Conservation (phyloP, 345 rosid species). For the Bretschneidera sinensis region DNA sequence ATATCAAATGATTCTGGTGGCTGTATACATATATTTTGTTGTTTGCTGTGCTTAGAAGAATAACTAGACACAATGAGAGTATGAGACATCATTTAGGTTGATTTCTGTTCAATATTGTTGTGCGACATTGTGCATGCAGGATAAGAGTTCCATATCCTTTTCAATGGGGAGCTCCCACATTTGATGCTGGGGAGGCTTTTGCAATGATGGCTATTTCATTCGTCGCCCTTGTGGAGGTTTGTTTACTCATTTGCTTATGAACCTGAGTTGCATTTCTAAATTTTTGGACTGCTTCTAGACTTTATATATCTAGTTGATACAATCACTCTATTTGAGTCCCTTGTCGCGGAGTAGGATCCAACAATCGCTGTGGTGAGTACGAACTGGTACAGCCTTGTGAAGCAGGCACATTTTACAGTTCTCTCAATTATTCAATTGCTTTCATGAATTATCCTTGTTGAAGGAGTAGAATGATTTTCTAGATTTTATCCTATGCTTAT, state of each 20-base stretch:
- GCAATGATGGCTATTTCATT: slow-evolving; percentile 96
- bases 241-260: slow-evolving; percentile 9
- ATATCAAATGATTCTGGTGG: not conserved
- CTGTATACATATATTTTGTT: slow-evolving; percentile 1
- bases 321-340: too few relatives aligned
- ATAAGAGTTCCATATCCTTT: slow-evolving; percentile 95
- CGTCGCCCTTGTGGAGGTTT: slow-evolving; percentile 87
- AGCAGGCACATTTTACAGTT: too few relatives aligned
- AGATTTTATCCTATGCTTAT: too few relatives aligned
- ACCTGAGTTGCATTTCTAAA: not conserved
- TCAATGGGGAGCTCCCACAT: slow-evolving; percentile 98
- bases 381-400: not conserved
- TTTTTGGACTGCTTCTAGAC: too few relatives aligned
- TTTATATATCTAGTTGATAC: not conserved
- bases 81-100: not conserved
- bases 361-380: not conserved
- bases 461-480: too few relatives aligned
- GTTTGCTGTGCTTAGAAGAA: slow-evolving; percentile 1
- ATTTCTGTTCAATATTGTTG: slow-evolving; percentile 6
- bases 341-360: not conserved
- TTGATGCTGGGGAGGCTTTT: slow-evolving; percentile 94
- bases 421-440: too few relatives aligned
- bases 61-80: slow-evolving; percentile 3
- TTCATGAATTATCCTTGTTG: too few relatives aligned
- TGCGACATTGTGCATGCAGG: slow-evolving; percentile 36